Evolutionary conservation across 2,329 filamentous ascomycete species (phyloP), one percentile per base, ranked within the genome.

Genomic region (Penicillium sp.): DNA sequence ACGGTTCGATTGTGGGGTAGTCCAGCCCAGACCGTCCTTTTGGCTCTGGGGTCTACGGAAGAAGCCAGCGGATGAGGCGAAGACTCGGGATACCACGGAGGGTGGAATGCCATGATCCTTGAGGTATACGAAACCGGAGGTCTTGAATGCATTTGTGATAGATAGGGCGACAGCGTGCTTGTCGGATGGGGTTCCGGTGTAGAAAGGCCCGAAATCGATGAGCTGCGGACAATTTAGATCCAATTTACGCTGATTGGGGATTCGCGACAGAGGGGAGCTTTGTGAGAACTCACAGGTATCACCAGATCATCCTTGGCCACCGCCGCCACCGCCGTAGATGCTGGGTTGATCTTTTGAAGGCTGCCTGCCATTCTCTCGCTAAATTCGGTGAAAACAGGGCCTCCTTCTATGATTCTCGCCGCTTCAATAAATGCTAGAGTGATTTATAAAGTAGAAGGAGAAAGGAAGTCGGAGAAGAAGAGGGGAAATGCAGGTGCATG

Each of bases 41-140:
- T 87, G 81, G 9, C 82, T 80, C 51, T 81, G 74, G 2, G 88
- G 81, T 58, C 90, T 86, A 15, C 79, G 76, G 77, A 95, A 95
- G 82, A 94, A 93, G 64, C 82, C 79, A 54, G 88, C 87, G 5
- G 90, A 93, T 60, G 84, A 83, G 64, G 81, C 75, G 75, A 95
- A 96, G 62, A 89, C 84, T 60, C 84, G 77, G 62, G 84, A 76
- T 13, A 92, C 80, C 10, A 84, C 83, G 9, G 84, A 79, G 3
- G 85, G 71, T 0, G 88, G 78, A 63, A 97, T 89, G 44, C 90
- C 86, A 68, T 94, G 89, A 76, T 94, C 91, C 70, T 89, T 89
- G 42, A 96, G 86, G 78, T 97, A 97, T 73, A 97, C 86, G 82
- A 97, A 97, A 60, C 93, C 93, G 2, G 93, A 91, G 1, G 86